Evolutionary conservation across 192 early-diverging fungal genomes (phyloP).

Genomic region (Podochytrium sp.): DNA sequence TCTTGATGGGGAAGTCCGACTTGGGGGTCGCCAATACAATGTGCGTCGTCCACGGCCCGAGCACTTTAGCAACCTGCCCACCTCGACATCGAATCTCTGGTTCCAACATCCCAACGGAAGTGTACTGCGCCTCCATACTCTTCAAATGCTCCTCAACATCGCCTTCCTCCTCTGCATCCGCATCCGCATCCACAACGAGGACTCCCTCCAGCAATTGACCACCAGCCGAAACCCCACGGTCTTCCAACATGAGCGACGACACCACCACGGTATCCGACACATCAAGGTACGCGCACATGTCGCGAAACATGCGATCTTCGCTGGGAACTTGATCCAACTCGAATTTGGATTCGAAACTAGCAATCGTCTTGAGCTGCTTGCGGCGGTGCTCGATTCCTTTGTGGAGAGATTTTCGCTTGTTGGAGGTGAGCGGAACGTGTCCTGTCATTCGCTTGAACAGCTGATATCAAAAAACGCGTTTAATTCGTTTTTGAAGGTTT

Average conservation of each 20-base stretch:
- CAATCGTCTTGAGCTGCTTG: conserved; percentile 11
- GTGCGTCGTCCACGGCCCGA: conserved; percentile 32
- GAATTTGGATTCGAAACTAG: not conserved
- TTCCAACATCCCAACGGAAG: not conserved
- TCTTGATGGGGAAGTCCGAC: not conserved
- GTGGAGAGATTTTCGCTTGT: not conserved
- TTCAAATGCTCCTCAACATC: not conserved
- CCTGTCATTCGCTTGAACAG: not conserved
- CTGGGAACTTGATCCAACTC: conserved; percentile 14
- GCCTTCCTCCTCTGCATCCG: not conserved
- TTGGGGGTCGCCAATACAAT: conserved; percentile 21
- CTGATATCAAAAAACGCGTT: not conserved
- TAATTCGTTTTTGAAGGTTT: not conserved
- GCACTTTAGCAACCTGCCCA: not conserved
- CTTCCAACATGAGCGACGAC: conserved; percentile 10
- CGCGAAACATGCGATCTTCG: conserved; percentile 29
- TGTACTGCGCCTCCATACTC: not conserved
- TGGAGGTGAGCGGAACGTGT: not conserved
- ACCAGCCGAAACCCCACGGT: too few species aligned
- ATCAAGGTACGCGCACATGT: conserved; percentile 38
- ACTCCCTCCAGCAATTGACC: not conserved
- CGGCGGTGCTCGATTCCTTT: not conserved
- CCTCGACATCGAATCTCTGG: conserved; percentile 15
- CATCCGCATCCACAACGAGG: conserved; percentile 3
- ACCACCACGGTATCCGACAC: conserved; percentile 17